Conservation (phyloP, 2,329 filamentous ascomycete species). For the Hypoxylon sp. region DNA sequence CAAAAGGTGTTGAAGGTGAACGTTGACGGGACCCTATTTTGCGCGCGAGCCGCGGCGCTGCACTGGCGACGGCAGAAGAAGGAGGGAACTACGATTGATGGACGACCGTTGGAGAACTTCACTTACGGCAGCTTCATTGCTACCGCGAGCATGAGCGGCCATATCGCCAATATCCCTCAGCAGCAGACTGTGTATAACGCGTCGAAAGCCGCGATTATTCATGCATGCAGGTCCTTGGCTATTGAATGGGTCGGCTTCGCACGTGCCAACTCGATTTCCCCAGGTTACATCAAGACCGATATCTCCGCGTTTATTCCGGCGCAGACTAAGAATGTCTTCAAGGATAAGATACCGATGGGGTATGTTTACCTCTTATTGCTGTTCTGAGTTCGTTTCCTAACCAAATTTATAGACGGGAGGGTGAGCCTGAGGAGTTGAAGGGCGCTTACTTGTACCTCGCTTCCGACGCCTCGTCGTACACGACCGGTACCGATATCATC, state of each 20-base stretch:
- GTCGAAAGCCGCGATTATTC: slow-evolving; percentile 76
- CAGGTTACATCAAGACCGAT: slow-evolving; percentile 83
- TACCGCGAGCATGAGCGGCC: slow-evolving; percentile 83
- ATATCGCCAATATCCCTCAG: slow-evolving; percentile 84
- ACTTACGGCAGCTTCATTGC: slow-evolving; percentile 80
- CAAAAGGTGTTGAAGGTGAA: slow-evolving; percentile 78
- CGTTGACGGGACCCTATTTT: slow-evolving; percentile 84
- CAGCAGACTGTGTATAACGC: slow-evolving; percentile 81
- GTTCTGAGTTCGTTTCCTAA: slow-evolving; percentile 12
- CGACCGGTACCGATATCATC: slow-evolving; percentile 80
- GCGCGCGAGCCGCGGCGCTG: slow-evolving; percentile 76
- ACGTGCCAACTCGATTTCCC: slow-evolving; percentile 79
- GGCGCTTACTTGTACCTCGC: slow-evolving; percentile 86
- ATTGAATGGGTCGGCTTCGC: slow-evolving; percentile 85
- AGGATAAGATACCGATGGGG: slow-evolving; percentile 85
- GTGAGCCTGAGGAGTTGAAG: slow-evolving; percentile 81
- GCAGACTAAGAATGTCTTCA: slow-evolving; percentile 81
- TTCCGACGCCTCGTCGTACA: slow-evolving; percentile 86
- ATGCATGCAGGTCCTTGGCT: slow-evolving; percentile 76
- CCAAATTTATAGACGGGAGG: slow-evolving; percentile 71
- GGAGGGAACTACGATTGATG: slow-evolving; percentile 74
- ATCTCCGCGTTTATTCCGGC: slow-evolving; percentile 75
- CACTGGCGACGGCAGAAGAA: slow-evolving; percentile 80
- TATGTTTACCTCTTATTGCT: slow-evolving; percentile 55
- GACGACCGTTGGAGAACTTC: slow-evolving; percentile 73